phyloP scores from a whole-genome alignment of 2,329 filamentous ascomycete species.

The Fusarium bulbicola region DNA sequence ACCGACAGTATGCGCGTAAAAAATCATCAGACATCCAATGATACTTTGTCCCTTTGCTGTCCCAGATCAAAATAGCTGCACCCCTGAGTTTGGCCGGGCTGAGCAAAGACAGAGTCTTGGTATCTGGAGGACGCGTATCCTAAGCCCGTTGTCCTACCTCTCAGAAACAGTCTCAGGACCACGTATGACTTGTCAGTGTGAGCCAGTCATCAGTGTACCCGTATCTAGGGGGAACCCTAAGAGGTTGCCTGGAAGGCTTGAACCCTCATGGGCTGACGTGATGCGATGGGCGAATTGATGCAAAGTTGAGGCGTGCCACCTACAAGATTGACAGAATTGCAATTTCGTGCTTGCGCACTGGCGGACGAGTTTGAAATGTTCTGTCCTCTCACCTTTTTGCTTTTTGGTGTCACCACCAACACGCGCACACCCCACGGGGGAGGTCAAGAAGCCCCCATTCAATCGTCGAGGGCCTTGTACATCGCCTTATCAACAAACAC shows the following conservation, averaged over 20 bases:
- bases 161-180: slow-evolving; percentile 6
- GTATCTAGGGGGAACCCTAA: slow-evolving; percentile 1
- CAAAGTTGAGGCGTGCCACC: slow-evolving; percentile 23
- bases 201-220: slow-evolving; percentile 11
- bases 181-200: background rate
- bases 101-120: slow-evolving; percentile 22
- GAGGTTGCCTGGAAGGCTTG: background rate
- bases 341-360: background rate
- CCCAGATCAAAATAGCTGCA: slow-evolving; percentile 19
- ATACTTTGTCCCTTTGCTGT: slow-evolving; percentile 16
- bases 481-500: slow-evolving; percentile 13
- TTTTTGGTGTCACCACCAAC: slow-evolving; percentile 29
- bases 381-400: background rate
- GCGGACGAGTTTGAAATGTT: background rate
- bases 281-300: slow-evolving; percentile 14
- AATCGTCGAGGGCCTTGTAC: slow-evolving; percentile 1
- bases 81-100: slow-evolving; percentile 23
- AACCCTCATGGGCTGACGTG: slow-evolving; percentile 31
- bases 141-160: slow-evolving; percentile 24
- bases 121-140: slow-evolving; percentile 23
- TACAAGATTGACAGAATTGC: background rate
- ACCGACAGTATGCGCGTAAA: background rate
- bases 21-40: slow-evolving; percentile 16
- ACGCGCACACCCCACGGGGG: slow-evolving; percentile 18
- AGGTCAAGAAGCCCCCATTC: slow-evolving; percentile 5